Percentiles rank a stretch among this genome's conserved stretches.
Conservation (phyloP, 2,329 filamentous ascomycete species). For the Verticillium alfalfae region DNA sequence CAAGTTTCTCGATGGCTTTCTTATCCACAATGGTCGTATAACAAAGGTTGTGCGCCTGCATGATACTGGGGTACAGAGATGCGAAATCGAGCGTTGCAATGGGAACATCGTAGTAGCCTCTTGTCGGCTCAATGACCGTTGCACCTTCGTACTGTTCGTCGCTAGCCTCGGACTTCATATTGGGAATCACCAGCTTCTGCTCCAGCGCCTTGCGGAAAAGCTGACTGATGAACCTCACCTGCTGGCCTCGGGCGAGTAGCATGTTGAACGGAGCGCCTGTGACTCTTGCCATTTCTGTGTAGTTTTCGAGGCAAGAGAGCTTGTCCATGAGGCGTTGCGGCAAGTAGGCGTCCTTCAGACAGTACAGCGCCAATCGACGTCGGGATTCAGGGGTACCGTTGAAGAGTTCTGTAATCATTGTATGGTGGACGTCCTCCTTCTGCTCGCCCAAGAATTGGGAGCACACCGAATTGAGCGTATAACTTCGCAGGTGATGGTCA, state of each 20-base stretch:
- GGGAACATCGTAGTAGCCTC: constrained; percentile 91
- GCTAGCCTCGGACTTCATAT: constrained; percentile 62
- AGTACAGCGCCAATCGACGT: constrained; percentile 88
- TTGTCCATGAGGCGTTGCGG: constrained; percentile 96
- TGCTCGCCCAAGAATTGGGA: constrained; percentile 94
- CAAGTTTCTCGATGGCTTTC: constrained; percentile 67
- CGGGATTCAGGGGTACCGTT: constrained; percentile 93
- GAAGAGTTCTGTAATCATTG: constrained; percentile 98
- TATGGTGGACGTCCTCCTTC: constrained; percentile 98
- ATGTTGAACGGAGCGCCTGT: constrained; percentile 98
- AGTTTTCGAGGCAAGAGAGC: constrained; percentile 96
- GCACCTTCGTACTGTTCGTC: constrained; percentile 97
- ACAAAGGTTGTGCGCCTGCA: constrained; percentile 96
- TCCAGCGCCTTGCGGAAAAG: constrained; percentile 92
- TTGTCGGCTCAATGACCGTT: constrained; percentile 91
- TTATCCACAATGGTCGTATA: constrained; percentile 91
- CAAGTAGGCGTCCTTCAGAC: constrained; percentile 93
- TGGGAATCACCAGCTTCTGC: constrained; percentile 90
- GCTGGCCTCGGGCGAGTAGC: constrained; percentile 84
- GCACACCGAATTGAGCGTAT: constrained; percentile 93
- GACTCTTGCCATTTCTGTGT: constrained; percentile 99
- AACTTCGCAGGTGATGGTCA: constrained; percentile 92
- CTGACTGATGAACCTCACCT: constrained; percentile 97
- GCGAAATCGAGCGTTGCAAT: constrained; percentile 98
- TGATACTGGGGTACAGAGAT: constrained; percentile 96